Percentiles rank a stretch among this genome's conserved stretches.
These are phyloP conservation scores for Quercus parvula DNA, from an alignment of 306 rosid species.

Conservation along the genomic window DNA sequence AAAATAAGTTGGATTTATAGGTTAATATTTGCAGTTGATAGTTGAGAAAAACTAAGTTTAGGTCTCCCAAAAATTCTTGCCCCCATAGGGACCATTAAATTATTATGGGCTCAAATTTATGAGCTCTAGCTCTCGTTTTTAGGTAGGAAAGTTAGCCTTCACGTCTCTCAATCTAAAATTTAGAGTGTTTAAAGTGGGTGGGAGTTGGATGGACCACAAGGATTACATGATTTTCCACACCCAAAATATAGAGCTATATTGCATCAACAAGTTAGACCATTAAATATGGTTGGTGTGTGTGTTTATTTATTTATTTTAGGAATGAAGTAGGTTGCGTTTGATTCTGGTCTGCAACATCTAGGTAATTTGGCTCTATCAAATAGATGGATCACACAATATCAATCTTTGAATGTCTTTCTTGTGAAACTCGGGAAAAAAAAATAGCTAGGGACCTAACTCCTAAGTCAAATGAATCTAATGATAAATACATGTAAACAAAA, in stretches of 20 bases:
- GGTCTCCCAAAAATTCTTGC: neutral
- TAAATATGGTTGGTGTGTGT: neutral
- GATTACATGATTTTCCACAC: neutral
- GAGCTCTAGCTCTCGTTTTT: neutral
- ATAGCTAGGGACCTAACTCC: no score
- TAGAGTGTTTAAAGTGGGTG: neutral
- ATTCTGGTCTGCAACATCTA: neutral
- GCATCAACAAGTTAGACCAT: neutral
- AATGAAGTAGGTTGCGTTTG: neutral
- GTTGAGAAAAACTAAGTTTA: neutral
- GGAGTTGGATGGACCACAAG: constrained; percentile 12
- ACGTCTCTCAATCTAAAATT: neutral
- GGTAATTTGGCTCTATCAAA: neutral
- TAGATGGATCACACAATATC: no score
- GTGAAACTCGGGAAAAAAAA: no score
- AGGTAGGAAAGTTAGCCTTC: neutral
- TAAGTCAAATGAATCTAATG: no score
- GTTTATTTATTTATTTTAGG: no score
- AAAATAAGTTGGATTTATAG: neutral
- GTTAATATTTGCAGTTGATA: neutral
- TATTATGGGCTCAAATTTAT: neutral
- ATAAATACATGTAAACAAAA: no score
- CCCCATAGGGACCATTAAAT: neutral
- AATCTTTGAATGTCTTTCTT: no score
- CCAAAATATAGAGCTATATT: neutral